Conservation (phyloP, 345 rosid species). For the Iberis pinnata region DNA sequence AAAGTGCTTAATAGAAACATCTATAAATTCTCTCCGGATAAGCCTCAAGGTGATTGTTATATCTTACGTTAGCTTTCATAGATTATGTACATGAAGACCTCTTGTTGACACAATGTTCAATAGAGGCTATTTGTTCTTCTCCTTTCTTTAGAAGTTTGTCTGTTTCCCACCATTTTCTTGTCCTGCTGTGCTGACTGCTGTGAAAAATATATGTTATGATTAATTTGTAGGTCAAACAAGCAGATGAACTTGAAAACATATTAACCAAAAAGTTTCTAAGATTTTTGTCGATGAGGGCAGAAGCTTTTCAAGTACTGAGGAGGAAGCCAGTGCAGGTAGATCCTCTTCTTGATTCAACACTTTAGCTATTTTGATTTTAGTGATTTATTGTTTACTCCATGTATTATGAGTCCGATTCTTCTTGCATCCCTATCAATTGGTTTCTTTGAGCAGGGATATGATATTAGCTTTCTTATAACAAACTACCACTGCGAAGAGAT, state of each 20-base stretch:
- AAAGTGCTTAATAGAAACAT: slow-evolving; percentile 91
- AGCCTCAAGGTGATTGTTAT: slow-evolving; percentile 74
- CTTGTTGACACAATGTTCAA: too few relatives aligned
- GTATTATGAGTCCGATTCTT: too few relatives aligned
- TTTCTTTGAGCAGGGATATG: slow-evolving; percentile 82
- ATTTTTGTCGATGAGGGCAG: slow-evolving; percentile 99
- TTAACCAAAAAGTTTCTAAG: slow-evolving; percentile 83
- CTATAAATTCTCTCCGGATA: slow-evolving; percentile 86
- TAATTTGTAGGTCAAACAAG: slow-evolving; percentile 67
- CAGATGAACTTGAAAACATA: slow-evolving; percentile 97
- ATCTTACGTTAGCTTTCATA: slow-evolving; percentile 9
- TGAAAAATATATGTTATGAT: background rate
- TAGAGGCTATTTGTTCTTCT: too few relatives aligned
- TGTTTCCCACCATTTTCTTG: background rate
- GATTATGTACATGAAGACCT: too few relatives aligned
- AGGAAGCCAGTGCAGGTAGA: slow-evolving; percentile 91
- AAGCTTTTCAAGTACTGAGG: slow-evolving; percentile 92
- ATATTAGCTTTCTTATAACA: slow-evolving; percentile 92
- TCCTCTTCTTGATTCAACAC: too few relatives aligned
- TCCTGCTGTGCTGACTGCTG: background rate
- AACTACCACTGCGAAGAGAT: slow-evolving; percentile 96
- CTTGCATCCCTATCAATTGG: too few relatives aligned
- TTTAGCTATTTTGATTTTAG: too few relatives aligned
- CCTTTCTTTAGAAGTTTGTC: too few relatives aligned
- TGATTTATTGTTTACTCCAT: too few relatives aligned